Conservation (phyloP, 257 asterid species). For the Solanum paucissectum region DNA sequence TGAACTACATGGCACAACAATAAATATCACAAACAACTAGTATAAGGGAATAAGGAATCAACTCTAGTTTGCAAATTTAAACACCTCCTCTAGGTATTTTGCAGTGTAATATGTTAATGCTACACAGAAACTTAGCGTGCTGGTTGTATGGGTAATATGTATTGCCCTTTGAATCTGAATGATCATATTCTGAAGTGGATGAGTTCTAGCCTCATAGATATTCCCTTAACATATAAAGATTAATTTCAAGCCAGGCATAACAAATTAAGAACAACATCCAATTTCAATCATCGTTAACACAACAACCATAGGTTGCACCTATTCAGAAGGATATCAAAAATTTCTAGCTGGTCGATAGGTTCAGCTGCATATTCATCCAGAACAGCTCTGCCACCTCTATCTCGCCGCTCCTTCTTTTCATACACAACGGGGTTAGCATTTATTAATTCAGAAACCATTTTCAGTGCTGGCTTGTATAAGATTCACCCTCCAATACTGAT, state of each 20-base stretch:
- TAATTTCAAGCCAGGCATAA: neutral
- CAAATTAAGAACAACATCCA: neutral
- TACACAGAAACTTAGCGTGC: neutral
- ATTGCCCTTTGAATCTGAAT: neutral
- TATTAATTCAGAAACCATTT: constrained; percentile 57
- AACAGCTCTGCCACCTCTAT: constrained; percentile 25
- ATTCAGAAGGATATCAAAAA: constrained; percentile 75
- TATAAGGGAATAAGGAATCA: neutral
- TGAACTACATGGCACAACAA: neutral
- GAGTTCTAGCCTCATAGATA: neutral
- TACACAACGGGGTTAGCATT: constrained; percentile 79
- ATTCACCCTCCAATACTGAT: neutral
- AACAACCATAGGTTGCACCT: neutral
- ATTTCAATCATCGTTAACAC: neutral
- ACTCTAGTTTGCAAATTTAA: neutral
- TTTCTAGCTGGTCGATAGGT: constrained; percentile 63
- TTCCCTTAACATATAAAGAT: neutral
- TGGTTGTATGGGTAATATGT: neutral
- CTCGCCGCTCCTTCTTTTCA: constrained; percentile 68
- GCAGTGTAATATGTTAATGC: neutral
- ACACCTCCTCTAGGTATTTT: neutral
- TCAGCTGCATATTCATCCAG: constrained; percentile 61
- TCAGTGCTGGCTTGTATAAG: neutral
- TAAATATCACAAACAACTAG: neutral
- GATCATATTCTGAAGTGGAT: neutral